Evolutionary conservation across 139 green algal species (phyloP).

Genomic region (Closterium sp.): DNA sequence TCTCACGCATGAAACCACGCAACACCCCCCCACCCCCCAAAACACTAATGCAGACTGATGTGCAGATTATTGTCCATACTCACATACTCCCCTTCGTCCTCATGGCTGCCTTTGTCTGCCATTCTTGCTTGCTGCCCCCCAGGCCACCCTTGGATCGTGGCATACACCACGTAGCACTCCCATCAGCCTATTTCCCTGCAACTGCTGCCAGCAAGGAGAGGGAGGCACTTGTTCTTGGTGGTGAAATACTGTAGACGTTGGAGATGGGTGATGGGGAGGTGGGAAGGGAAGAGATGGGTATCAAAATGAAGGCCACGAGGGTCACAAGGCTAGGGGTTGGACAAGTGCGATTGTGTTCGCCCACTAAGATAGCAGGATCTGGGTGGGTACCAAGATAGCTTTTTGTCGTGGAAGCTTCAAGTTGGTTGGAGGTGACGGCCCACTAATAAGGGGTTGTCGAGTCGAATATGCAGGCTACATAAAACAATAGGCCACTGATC

Average conservation of each 20-base stretch:
- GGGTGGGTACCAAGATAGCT: neutral
- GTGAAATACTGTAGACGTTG: neutral
- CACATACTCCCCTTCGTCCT: neutral
- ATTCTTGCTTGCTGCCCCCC: neutral
- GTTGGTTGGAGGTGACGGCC: neutral
- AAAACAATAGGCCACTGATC: too few relatives aligned
- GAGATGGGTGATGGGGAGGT: neutral
- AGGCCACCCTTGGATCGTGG: neutral
- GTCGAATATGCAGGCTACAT: too few relatives aligned
- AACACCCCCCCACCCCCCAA: too few relatives aligned
- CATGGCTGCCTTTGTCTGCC: neutral
- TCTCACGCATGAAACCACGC: too few relatives aligned
- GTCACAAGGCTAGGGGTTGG: too few relatives aligned
- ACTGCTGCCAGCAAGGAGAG: neutral
- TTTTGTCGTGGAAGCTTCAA: neutral
- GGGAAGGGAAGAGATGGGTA: neutral
- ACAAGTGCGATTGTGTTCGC: too few relatives aligned
- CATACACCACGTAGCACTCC: slow-evolving; percentile 23
- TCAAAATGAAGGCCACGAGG: too few relatives aligned
- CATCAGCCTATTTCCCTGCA: neutral
- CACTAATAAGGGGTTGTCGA: too few relatives aligned
- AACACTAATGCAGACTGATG: too few relatives aligned
- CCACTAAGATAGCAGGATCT: too few relatives aligned
- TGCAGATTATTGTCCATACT: too few relatives aligned
- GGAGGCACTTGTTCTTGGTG: neutral